Conservation (phyloP, 306 rosid species). For the Pueraria montana region DNA sequence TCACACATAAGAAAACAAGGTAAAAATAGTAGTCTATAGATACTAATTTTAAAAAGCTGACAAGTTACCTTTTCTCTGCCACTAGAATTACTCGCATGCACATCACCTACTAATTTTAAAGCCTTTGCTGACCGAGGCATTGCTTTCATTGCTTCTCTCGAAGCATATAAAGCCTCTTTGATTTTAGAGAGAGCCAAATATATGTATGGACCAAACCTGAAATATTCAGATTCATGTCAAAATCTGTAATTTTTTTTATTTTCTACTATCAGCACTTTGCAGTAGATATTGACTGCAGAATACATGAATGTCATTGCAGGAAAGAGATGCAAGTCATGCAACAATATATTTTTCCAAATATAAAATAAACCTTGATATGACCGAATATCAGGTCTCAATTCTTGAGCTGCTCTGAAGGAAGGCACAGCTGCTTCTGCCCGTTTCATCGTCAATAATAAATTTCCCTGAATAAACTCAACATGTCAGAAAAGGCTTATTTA, state of each 20-base stretch:
- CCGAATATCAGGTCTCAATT: conserved; percentile 98
- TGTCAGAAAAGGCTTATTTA: conserved; percentile 17
- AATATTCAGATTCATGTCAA: conserved; percentile 50
- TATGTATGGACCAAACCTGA: conserved; percentile 96
- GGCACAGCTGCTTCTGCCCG: conserved; percentile 86
- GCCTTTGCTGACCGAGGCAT: conserved; percentile 99
- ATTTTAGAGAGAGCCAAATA: conserved; percentile 84
- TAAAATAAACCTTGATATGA: conserved; percentile 90
- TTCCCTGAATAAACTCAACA: conserved; percentile 68
- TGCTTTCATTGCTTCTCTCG: conserved; percentile 99
- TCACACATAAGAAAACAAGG: conserved; percentile 38
- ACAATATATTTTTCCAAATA: conserved; percentile 22
- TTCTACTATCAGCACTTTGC: conserved; percentile 34
- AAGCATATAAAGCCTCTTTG: conserved; percentile 95
- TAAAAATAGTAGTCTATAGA: conserved; percentile 19
- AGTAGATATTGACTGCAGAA: conserved; percentile 31
- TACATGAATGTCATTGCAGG: conserved; percentile 34
- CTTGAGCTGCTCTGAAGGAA: conserved; percentile 97
- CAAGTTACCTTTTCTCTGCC: conserved; percentile 94
- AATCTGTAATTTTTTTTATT: conserved; percentile 34
- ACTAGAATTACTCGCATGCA: conserved; percentile 88
- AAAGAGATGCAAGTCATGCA: conserved; percentile 44
- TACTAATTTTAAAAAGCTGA: conserved; percentile 43
- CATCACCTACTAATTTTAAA: conserved; percentile 95
- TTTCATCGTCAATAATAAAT: conserved; percentile 80